Evolutionary conservation across 805 yeast species (phyloP), one percentile per base, ranked within the genome.

Genomic region (Starmerella floricola): DNA sequence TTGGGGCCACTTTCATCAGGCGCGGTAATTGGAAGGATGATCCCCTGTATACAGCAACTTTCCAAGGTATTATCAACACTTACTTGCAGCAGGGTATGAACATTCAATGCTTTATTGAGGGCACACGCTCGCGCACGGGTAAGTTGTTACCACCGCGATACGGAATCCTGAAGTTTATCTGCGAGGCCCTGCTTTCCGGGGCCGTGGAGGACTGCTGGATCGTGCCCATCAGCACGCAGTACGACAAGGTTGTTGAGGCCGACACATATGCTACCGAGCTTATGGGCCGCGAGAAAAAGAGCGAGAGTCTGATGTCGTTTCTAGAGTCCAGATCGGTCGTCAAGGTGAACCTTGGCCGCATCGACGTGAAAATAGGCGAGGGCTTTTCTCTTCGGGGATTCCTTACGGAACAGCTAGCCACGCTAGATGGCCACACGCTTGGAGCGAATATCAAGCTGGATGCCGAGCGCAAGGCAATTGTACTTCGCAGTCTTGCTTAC

Each of bases 81-180:
- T 49, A 72, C 8, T 63, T 75, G 23, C 44, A 62, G 18, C 63
- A 70, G 45, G 74, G 76, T 37, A 59, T 68, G 42, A 68, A 68
- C 48, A 61, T 75, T 47, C 79, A 76, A 53, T 74, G 77, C 45
- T 75, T 75, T 50, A 71, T 75, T 38, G 81, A 75, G 55, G 81
- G 81, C n/a, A 73, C 78, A 1, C 65, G 81, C 31, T 74, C 79
- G 2, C 63, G 81, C 45, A 75, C 76, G 47, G 81, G 81, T n/a
- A 76, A 76, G 52, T 60, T 75, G 27, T 62, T 76, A 18, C 63
- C 75, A 20, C 81, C 81, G 12, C 76, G 75, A 54, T 73, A 71
- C 52, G 81, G 81, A 5, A 69, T 75, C 36, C 63, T 75, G 48
- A 75, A 74, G 55, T 69, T 67, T 35, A 61, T 74, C 33, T 59